A percentile compares a stretch with the other conserved stretches of the same genome.
Evolutionary conservation across 139 green algal genomes (phyloP).

Genomic region (Closterium sp.): DNA sequence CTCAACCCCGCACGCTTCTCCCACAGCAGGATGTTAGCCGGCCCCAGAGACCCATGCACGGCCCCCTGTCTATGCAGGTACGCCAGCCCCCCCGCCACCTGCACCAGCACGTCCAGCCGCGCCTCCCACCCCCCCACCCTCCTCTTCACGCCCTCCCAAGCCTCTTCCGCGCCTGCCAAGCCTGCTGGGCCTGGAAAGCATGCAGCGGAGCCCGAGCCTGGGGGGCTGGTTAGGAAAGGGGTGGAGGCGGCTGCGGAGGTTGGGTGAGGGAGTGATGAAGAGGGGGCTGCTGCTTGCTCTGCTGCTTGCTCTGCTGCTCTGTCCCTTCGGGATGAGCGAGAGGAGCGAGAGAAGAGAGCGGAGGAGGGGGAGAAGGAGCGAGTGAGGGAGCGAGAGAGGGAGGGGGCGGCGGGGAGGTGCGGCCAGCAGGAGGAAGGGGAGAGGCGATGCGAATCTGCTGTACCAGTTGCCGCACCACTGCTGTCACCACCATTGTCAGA

Average conservation of each 20-base stretch:
- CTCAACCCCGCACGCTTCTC: neutral
- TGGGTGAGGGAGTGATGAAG: neutral
- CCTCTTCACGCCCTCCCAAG: neutral
- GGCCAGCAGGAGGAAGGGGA: neutral
- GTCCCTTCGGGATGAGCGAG: neutral
- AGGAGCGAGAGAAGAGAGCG: neutral
- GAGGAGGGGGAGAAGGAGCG: neutral
- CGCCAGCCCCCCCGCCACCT: neutral
- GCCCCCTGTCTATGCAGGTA: neutral
- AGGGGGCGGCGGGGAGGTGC: neutral
- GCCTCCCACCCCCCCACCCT: neutral
- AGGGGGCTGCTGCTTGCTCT: neutral
- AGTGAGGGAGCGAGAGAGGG: neutral
- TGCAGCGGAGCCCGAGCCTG: neutral
- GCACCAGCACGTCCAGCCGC: neutral
- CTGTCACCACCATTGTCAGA: neutral
- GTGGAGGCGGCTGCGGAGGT: neutral
- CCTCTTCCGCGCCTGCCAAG: neutral
- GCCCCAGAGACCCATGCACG: neutral
- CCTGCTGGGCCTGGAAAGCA: neutral
- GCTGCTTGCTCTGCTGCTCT: neutral
- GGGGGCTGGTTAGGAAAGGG: neutral
- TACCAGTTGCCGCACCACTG: neutral
- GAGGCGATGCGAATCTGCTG: neutral
- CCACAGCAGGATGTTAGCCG: neutral